Percentiles rank a stretch among this genome's conserved stretches.
These are phyloP conservation scores for Hemileccinum impolitum DNA, from an alignment of 768 basidiomycete species.

Conservation along the genomic window DNA sequence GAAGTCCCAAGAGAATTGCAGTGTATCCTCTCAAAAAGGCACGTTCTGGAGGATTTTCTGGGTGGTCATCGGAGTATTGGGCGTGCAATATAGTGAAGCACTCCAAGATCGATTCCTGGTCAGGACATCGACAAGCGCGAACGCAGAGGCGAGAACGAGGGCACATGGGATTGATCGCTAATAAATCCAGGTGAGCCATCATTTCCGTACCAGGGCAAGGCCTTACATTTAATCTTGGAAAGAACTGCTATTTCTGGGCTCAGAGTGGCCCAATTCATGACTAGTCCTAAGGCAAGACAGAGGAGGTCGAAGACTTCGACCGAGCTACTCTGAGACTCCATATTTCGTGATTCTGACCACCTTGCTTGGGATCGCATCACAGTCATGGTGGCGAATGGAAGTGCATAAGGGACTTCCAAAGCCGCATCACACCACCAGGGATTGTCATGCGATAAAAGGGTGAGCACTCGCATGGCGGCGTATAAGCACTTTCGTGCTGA, in stretches of 20 bases:
- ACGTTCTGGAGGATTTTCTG: conserved; percentile 33
- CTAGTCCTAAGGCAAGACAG: conserved; percentile 69
- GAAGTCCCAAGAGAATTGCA: conserved; percentile 65
- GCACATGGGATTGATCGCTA: conserved; percentile 55
- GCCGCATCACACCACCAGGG: conserved; percentile 52
- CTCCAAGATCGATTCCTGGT: conserved; percentile 43
- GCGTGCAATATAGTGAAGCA: conserved; percentile 50
- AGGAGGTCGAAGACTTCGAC: conserved; percentile 60
- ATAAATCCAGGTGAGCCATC: neutral
- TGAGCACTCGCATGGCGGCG: conserved; percentile 59
- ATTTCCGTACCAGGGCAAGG: neutral
- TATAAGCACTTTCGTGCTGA: conserved; percentile 51
- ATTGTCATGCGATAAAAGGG: conserved; percentile 67
- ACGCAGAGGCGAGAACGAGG: conserved; percentile 46
- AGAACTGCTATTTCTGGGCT: conserved; percentile 45
- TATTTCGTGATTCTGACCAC: conserved; percentile 14
- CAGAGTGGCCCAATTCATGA: conserved; percentile 73
- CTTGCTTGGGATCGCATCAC: conserved; percentile 39
- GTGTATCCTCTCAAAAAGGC: conserved; percentile 70
- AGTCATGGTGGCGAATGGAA: conserved; percentile 47
- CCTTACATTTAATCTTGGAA: conserved; percentile 50
- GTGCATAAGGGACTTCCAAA: conserved; percentile 42
- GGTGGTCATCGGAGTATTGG: conserved; percentile 28
- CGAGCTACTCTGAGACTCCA: conserved; percentile 10
- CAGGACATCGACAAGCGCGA: conserved; percentile 50